Evolutionary conservation across 2,329 filamentous ascomycete species (phyloP).

Genomic region (Cladosporium halotolerans): DNA sequence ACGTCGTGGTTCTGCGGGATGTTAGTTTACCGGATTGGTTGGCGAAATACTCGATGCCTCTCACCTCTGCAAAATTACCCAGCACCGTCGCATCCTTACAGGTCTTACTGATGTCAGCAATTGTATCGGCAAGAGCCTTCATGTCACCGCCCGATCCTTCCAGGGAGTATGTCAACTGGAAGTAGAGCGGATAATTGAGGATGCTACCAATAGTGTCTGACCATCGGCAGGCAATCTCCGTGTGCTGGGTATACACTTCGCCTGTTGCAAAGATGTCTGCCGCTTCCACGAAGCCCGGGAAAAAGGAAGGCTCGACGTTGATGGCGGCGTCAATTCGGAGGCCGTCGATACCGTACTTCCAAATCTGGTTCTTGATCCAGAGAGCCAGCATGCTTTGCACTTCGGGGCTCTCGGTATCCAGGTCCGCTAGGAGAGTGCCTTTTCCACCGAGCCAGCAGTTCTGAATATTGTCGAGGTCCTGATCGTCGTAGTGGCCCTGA

Average conservation of each 20-base stretch:
- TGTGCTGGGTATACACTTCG: constrained; percentile 25
- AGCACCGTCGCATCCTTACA: constrained; percentile 35
- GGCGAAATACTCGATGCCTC: background rate
- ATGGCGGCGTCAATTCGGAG: constrained; percentile 31
- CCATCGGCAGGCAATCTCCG: constrained; percentile 22
- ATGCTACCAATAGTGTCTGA: constrained; percentile 26
- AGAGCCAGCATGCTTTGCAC: constrained; percentile 32
- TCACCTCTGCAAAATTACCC: constrained; percentile 32
- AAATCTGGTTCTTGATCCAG: constrained; percentile 34
- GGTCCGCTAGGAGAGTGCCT: constrained; percentile 38
- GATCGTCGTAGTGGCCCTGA: constrained; percentile 45
- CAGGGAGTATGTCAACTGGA: constrained; percentile 33
- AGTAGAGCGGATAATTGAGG: constrained; percentile 32
- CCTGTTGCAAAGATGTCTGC: constrained; percentile 27
- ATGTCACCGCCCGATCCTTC: constrained; percentile 31
- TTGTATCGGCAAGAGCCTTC: constrained; percentile 30
- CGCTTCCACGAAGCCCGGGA: constrained; percentile 21
- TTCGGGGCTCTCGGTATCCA: constrained; percentile 35
- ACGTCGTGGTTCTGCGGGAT: constrained; percentile 17
- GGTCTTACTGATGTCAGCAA: constrained; percentile 26
- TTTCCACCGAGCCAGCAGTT: constrained; percentile 45
- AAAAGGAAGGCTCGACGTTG: constrained; percentile 28
- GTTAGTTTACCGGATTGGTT: background rate
- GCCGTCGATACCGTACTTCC: constrained; percentile 33
- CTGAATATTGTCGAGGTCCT: constrained; percentile 20